Evolutionary conservation across 1,284 basidiomycete genomes (phyloP), one percentile per base, ranked within the genome.

Genomic region (Boletus subluridellus): DNA sequence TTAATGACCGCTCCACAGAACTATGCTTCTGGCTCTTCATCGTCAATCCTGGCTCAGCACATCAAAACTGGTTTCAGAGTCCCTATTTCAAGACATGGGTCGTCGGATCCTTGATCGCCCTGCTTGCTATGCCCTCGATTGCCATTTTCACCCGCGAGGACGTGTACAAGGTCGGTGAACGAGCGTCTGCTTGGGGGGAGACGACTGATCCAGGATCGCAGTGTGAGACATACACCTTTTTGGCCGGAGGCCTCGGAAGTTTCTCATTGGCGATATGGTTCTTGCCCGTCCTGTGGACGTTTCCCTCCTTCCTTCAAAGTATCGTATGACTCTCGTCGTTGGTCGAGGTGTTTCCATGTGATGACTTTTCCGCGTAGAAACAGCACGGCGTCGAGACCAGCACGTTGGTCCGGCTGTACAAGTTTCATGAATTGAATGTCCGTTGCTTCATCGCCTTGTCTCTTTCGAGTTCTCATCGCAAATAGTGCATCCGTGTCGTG

Each of bases 21-120:
- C 78, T 92, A 1, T 90, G 87, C 65, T 92, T 92, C 69, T 92
- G 89, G 89, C 74, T 90, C 17, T 92, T 90, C 76, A 81, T 92
- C 41, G 76, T 91, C 51, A 87, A 87, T 60, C 77, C 86, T 1
- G 77, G 80, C 12, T 78, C 84, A 0, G 71, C 73, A 1, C 82
- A 86, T 60, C 82, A 82, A 65, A 81, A 89, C 65, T 92, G 89
- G 89, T 91, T 92, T 75, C 74, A 75, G n/a, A 88, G 82, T 63
- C 60, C 75, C 35, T 89, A 89, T 64, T 92, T 90, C 77, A 86
- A 80, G 67, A 75, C 75, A 5, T 92, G 90, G 89, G 72, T 81
- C 12, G 63, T 79, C 34, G 89, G 89, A 11, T 88, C 88, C 7
- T 45, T 74, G 15, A 48, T 82, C n/a, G 86, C 86, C 2, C 54